Conservation (phyloP, 2,329 filamentous ascomycete species). For the Ilyonectria mors-panacis region DNA sequence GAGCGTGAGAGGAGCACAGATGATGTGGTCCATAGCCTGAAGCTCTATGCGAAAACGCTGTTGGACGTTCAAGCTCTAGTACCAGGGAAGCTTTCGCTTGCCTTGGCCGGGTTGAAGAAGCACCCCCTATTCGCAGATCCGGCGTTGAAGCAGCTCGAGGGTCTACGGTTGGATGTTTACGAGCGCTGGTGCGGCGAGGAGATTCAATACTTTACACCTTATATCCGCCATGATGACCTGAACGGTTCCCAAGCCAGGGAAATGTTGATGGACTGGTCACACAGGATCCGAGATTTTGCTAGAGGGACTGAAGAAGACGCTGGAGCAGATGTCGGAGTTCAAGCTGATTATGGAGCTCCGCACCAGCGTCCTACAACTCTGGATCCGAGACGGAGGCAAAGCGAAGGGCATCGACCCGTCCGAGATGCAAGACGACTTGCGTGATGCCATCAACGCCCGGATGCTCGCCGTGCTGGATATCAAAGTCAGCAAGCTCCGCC, state of each 20-base stretch:
- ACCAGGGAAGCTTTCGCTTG: slow-evolving; percentile 79
- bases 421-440: slow-evolving; percentile 77
- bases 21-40: slow-evolving; percentile 75
- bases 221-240: slow-evolving; percentile 85
- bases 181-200: slow-evolving; percentile 86
- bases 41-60: slow-evolving; percentile 82
- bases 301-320: slow-evolving; percentile 71
- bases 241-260: slow-evolving; percentile 72
- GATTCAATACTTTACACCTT: slow-evolving; percentile 88
- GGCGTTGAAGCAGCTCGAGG: slow-evolving; percentile 75
- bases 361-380: slow-evolving; percentile 79
- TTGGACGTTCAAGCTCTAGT: slow-evolving; percentile 83
- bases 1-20: slow-evolving; percentile 56
- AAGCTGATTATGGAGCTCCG: slow-evolving; percentile 78
- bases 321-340: slow-evolving; percentile 76
- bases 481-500: slow-evolving; percentile 75
- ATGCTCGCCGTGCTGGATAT: slow-evolving; percentile 74
- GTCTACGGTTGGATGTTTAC: slow-evolving; percentile 83
- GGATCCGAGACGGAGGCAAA: slow-evolving; percentile 79
- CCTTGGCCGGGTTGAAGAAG: slow-evolving; percentile 77
- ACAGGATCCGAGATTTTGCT: slow-evolving; percentile 73
- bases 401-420: slow-evolving; percentile 77
- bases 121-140: slow-evolving; percentile 80
- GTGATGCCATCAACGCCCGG: slow-evolving; percentile 77
- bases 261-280: slow-evolving; percentile 75